These are phyloP conservation scores for Heimioporus retisporus DNA, from an alignment of 1,284 basidiomycete genomes.

Conservation along the genomic window DNA sequence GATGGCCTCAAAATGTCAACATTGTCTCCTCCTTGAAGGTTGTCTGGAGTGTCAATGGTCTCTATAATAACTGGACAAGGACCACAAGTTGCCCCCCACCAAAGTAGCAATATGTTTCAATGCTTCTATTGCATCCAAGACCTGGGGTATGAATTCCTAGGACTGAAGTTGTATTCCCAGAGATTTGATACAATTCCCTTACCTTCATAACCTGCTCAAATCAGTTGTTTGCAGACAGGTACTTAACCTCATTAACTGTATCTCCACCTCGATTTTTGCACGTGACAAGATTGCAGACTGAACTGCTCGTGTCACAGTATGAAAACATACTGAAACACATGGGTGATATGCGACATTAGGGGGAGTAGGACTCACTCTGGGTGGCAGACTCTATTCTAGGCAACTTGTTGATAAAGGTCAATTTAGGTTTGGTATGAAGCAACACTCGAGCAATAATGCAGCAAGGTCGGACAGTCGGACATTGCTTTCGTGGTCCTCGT, in stretches of 20 bases:
- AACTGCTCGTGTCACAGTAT: constrained; percentile 69
- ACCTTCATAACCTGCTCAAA: constrained; percentile 80
- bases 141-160: no score
- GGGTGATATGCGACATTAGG: no score
- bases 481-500: constrained; percentile 81
- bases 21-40: constrained; percentile 38
- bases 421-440: constrained; percentile 72
- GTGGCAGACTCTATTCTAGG: constrained; percentile 88
- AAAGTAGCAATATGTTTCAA: constrained; percentile 68
- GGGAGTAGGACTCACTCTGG: constrained; percentile 60
- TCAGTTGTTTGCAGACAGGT: constrained; percentile 58
- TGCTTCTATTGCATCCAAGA: constrained; percentile 65
- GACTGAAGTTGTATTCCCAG: no score
- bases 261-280: constrained; percentile 67
- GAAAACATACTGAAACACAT: constrained; percentile 60
- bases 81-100: constrained; percentile 69
- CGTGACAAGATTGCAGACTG: constrained; percentile 69
- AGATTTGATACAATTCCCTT: constrained; percentile 15
- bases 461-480: constrained; percentile 81
- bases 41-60: constrained; percentile 64
- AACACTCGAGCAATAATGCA: constrained; percentile 91
- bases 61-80: constrained; percentile 81
- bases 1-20: no score
- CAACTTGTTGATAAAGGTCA: constrained; percentile 86
- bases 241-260: constrained; percentile 52